Evolutionary conservation across 2,329 filamentous ascomycete species (phyloP), one percentile per base, ranked within the genome.

Genomic region (Acephala macrosclerotiorum): DNA sequence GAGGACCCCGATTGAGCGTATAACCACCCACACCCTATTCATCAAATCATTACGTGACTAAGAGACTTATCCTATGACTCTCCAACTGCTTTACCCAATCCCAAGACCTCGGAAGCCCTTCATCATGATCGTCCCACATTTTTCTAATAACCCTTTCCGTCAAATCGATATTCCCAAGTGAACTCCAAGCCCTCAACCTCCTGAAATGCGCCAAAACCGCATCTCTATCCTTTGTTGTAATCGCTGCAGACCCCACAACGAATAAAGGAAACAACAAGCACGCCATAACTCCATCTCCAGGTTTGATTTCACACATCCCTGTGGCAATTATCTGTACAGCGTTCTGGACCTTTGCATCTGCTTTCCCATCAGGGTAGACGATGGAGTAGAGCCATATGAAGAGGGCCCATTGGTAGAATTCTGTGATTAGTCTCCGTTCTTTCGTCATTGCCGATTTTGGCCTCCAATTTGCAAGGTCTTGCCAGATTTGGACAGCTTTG

Each of bases 221-320:
- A 2, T 36, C 35, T n/a, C 67, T 51, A 40, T 73, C 71, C 22
- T 67, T 45, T 12, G 42, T 6, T 12, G 40, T 51, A 9, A 68
- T 65, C 5, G 66, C 66, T 8, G 68, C 66, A 3, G 64, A 56
- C 1, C 69, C 71, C 11, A 68, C 61, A n/a, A 73, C 55, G 40
- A 73, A 73, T 3, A 72, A 53, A 2, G 71, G 71, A 38, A 73
- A 73, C 3, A 73, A 58, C 33, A 73, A 60, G 35, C 66, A 70
- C n/a, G 70, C 36, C 64, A 68, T 66, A 12, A 68, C 57, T 5
- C 66, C 67, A 22, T 71, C 63, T 18, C 61, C 58, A 6, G 55
- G 16, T 36, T 66, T 65, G n/a, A 72, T 69, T 26, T 68, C 49
- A 16, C 49, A 51, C 55, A 73, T 68, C 4, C 45, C 67, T 12